phyloP scores from a whole-genome alignment of 169 alveolate species.

The Plasmodium berghei region DNA sequence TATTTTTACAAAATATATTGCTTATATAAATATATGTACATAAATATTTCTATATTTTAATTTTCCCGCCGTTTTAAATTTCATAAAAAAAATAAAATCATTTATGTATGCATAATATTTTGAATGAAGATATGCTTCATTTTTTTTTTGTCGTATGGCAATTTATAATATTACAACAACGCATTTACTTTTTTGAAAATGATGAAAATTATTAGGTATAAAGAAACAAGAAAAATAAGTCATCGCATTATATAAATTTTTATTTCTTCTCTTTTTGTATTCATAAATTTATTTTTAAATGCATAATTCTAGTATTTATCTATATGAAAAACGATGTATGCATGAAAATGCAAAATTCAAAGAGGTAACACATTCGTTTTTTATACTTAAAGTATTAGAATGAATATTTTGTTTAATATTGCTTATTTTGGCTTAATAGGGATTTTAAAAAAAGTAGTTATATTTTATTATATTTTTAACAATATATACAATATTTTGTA shows the following conservation, averaged over 20 bases:
- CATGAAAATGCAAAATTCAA: too few relatives aligned
- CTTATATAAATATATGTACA: background rate
- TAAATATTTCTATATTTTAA: constrained; percentile 8
- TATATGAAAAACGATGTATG: too few relatives aligned
- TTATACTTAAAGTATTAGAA: background rate
- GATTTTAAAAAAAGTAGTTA: too few relatives aligned
- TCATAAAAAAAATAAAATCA: background rate
- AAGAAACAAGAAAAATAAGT: constrained; percentile 1
- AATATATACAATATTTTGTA: too few relatives aligned
- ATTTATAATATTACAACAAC: constrained; percentile 20
- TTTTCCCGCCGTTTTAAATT: constrained; percentile 2
- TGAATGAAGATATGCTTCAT: background rate
- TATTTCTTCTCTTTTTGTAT: background rate
- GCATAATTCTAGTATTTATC: too few relatives aligned
- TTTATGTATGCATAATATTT: too few relatives aligned
- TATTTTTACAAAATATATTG: background rate
- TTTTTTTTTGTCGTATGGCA: constrained; percentile 8
- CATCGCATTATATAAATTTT: constrained; percentile 11
- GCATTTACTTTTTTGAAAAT: constrained; percentile 11
- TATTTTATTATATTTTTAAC: too few relatives aligned
- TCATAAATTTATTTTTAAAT: background rate
- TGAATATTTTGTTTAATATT: too few relatives aligned
- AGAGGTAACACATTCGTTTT: too few relatives aligned
- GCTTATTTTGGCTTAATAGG: too few relatives aligned
- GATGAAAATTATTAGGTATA: constrained; percentile 10